Base-by-base conservation (phyloP, 208 protist species). In the Kentomonas sorsogonicus region DNA sequence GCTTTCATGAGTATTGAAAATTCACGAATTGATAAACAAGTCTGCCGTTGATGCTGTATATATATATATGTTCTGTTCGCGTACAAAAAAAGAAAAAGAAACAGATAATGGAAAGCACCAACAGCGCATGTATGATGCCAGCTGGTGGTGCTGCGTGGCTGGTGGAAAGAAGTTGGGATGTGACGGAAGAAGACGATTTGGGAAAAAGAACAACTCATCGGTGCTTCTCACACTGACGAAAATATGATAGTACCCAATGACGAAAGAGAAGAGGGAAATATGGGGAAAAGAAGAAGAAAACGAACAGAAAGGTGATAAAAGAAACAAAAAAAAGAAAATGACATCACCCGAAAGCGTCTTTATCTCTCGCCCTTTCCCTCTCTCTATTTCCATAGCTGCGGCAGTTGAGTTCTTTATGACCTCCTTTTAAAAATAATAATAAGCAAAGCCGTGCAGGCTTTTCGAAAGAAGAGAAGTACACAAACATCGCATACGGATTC, bases 21-120 rank as follows among this genome's bases (percentile, higher is more conserved):
- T n/a, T n/a, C n/a, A n/a, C n/a, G n/a, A n/a, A n/a, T n/a, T n/a
- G n/a, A n/a, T n/a, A n/a, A n/a, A n/a, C n/a, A n/a, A n/a, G n/a
- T n/a, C n/a, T n/a, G n/a, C n/a, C n/a, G n/a, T n/a, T n/a, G n/a
- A n/a, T n/a, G n/a, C n/a, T n/a, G n/a, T n/a, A n/a, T n/a, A n/a
- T n/a, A n/a, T n/a, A n/a, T n/a, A n/a, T n/a, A n/a, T n/a, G n/a
- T n/a, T n/a, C n/a, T n/a, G n/a, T n/a, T n/a, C n/a, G n/a, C n/a
- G n/a, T n/a, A n/a, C n/a, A 50, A 50, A n/a, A 73, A 41, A 22
- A 60, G 22, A 5, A 38, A 50, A 61, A 59, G 45, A 34, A 60
- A 61, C 7, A 68, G 18, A 68, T 16, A 25, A 45, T 57, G 16
- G 60, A 58, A 53, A 11, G 47, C 55, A 62, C 13, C 43, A 20